Conservation (phyloP, 2,329 filamentous ascomycete species). For the Trichoderma guizhouense region DNA sequence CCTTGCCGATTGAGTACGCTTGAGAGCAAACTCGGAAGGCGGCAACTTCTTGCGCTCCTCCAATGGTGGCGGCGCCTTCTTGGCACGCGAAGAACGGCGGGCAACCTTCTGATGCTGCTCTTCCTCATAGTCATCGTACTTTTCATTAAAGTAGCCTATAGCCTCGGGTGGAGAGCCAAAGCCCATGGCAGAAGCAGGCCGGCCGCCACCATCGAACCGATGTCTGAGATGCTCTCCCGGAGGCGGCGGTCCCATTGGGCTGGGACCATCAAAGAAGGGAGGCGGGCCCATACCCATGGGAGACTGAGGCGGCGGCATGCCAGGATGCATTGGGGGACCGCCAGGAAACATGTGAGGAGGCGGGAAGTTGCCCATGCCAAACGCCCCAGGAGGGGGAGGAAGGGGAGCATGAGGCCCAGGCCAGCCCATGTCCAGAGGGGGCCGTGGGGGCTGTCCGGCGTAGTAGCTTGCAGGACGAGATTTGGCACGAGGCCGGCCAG, state of each 20-base stretch:
- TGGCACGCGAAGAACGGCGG: constrained; percentile 43
- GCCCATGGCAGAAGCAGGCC: constrained; percentile 41
- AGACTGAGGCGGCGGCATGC: constrained; percentile 25
- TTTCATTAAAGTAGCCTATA: constrained; percentile 36
- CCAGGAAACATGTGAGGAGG: constrained; percentile 25
- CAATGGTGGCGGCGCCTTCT: constrained; percentile 38
- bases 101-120: constrained; percentile 34
- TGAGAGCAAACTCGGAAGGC: constrained; percentile 39
- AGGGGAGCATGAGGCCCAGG: constrained; percentile 27
- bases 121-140: constrained; percentile 39
- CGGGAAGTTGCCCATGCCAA: constrained; percentile 31
- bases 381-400: constrained; percentile 23
- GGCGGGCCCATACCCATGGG: constrained; percentile 32
- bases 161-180: constrained; percentile 22
- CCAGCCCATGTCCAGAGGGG: constrained; percentile 29
- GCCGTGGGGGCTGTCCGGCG: constrained; percentile 29
- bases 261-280: constrained; percentile 31
- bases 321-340: constrained; percentile 25
- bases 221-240: constrained; percentile 32
- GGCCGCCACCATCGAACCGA: constrained; percentile 31
- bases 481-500: constrained; percentile 33
- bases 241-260: constrained; percentile 22
- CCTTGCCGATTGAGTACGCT: constrained; percentile 35
- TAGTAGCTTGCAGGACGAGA: constrained; percentile 38
- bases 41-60: constrained; percentile 50